Evolutionary conservation across 352 stramenopile genomes (phyloP), one percentile per base, ranked within the genome.

Genomic region (Phytopythium oedochilum): DNA sequence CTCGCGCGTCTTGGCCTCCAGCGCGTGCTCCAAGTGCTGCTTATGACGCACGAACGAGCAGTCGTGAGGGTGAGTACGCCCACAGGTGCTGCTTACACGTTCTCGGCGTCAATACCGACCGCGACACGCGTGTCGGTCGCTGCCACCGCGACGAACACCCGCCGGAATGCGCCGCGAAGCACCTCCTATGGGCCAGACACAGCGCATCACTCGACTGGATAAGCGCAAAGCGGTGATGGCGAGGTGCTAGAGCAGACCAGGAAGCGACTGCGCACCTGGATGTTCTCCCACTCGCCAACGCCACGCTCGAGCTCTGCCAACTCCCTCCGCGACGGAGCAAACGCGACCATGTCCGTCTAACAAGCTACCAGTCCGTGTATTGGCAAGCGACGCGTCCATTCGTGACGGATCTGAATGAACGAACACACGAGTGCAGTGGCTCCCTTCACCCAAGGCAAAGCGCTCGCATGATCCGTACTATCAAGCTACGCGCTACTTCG

Each of bases 241-340:
- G 3, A 17, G 11, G 31, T 36, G 31, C 31, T 36, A 36, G 31
- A 11, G n/a, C n/a, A n/a, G n/a, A n/a, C n/a, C n/a, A n/a, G n/a
- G n/a, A n/a, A n/a, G n/a, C n/a, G n/a, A n/a, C n/a, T n/a, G n/a
- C n/a, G 17, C 17, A 83, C 77, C 68, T 86, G 75, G 52, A 88
- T 86, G 54, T 86, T 88, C 49, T 88, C 78, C 78, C 75, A 88
- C 25, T 57, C 47, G 60, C 78, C 78, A 57, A 83, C 63, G 22
- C 78, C 78, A 14, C 57, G 68, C 60, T 71, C 61, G 18, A 88
- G 64, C 40, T 74, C 73, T 3, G 12, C 43, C 22, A 73, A 40
- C 18, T 77, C 69, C 18, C 39, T 40, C 7, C 53, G 26, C 60
- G 66, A 65, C 23, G 25, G 35, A 4, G 5, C 4, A 25, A 55